Conservation (phyloP, 768 basidiomycete genomes). For the Daedaleopsis sinensis region DNA sequence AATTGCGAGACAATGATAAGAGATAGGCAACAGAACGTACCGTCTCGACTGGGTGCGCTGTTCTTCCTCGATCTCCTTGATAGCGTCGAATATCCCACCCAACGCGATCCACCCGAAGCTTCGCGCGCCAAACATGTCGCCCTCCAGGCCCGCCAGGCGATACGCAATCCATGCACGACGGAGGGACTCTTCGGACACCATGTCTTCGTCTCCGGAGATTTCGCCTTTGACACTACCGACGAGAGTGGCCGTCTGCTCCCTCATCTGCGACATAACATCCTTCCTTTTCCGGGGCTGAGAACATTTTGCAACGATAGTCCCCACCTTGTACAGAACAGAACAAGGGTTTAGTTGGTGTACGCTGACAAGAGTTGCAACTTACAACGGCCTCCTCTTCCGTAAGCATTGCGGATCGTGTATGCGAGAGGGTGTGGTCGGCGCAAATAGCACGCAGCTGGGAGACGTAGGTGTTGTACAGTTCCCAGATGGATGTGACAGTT, state of each 20-base stretch:
- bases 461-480: conserved; percentile 41
- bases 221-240: conserved; percentile 53
- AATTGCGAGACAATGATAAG: not conserved
- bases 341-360: not conserved
- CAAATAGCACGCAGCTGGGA: conserved; percentile 53
- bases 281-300: conserved; percentile 57
- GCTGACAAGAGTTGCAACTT: not conserved
- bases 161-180: conserved; percentile 59
- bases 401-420: conserved; percentile 43
- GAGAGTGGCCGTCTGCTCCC: conserved; percentile 57
- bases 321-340: conserved; percentile 33
- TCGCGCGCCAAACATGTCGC: conserved; percentile 54
- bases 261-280: conserved; percentile 55
- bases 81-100: conserved; percentile 56
- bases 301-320: conserved; percentile 66
- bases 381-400: conserved; percentile 64
- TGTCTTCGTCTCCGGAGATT: conserved; percentile 52
- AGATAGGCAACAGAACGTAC: not conserved
- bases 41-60: conserved; percentile 11
- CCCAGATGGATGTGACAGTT: conserved; percentile 12
- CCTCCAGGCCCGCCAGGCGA: conserved; percentile 42
- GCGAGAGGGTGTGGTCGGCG: conserved; percentile 47
- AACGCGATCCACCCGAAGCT: conserved; percentile 67
- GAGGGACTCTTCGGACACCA: conserved; percentile 43
- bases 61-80: conserved; percentile 47